These are phyloP conservation scores for Ophiocordyceps sinensis DNA, from an alignment of 2,329 filamentous ascomycete genomes.

Conservation along the genomic window DNA sequence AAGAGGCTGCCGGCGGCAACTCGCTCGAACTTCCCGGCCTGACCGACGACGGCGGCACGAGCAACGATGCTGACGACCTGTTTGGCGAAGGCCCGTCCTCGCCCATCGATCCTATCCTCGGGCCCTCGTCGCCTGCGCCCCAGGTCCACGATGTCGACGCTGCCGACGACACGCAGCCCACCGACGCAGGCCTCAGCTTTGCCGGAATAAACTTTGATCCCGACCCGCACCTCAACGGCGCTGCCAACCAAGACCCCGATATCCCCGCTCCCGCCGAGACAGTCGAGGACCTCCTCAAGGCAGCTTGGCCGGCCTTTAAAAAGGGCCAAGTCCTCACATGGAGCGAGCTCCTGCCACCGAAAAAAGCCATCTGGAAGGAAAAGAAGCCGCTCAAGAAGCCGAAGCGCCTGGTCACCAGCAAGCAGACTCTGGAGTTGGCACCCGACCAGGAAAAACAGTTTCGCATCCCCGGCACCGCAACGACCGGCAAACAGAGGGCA, in stretches of 20 bases:
- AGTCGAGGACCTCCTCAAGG: conserved; percentile 60
- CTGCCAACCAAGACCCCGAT: conserved; percentile 42
- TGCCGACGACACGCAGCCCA: conserved; percentile 17
- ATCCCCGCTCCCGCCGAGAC: conserved; percentile 59
- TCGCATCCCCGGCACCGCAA: conserved; percentile 50
- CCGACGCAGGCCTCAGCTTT: conserved; percentile 19
- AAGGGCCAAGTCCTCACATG: conserved; percentile 63
- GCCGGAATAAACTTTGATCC: conserved; percentile 33
- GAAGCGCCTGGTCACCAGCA: conserved; percentile 71
- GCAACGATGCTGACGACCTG: conserved; percentile 49
- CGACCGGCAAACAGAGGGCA: conserved; percentile 40
- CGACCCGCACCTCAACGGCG: conserved; percentile 25
- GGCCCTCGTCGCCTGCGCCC: conserved; percentile 28
- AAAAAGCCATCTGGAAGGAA: conserved; percentile 61
- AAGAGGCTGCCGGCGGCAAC: conserved; percentile 35
- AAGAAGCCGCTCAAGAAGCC: conserved; percentile 69
- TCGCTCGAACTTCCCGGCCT: conserved; percentile 36
- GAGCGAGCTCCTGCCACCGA: conserved; percentile 69
- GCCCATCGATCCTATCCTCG: conserved; percentile 26
- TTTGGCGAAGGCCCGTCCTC: conserved; percentile 50
- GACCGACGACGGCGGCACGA: conserved; percentile 45
- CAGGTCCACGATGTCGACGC: conserved; percentile 25
- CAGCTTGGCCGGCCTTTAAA: conserved; percentile 70
- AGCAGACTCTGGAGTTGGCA: conserved; percentile 75
- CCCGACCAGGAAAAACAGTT: conserved; percentile 80